phyloP scores from a whole-genome alignment of 192 early-diverging fungal genomes.

The Entomortierella chlamydospora region DNA sequence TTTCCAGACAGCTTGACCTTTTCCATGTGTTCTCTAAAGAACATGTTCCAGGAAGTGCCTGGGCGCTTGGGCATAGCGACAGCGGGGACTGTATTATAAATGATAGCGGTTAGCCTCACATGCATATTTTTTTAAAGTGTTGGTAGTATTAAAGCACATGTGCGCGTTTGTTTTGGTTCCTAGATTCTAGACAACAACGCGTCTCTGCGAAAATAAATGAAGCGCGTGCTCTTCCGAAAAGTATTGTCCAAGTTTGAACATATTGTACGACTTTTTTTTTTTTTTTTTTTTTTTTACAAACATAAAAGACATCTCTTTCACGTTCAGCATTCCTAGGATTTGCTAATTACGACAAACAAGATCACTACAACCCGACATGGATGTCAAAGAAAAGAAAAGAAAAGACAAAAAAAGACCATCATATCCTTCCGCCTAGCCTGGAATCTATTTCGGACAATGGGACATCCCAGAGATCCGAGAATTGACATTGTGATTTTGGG shows the following conservation, averaged over 20 bases:
- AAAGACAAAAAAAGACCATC: neutral
- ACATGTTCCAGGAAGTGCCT: slow-evolving; percentile 53
- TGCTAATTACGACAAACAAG: too few relatives aligned
- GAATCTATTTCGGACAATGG: too few relatives aligned
- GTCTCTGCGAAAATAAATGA: slow-evolving; percentile 1
- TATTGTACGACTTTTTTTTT: neutral
- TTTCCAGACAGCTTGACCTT: slow-evolving; percentile 39
- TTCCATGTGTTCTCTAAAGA: slow-evolving; percentile 53
- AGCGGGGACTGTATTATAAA: slow-evolving; percentile 21
- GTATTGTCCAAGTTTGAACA: too few relatives aligned
- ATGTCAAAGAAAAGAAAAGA: neutral
- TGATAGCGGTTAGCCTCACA: neutral
- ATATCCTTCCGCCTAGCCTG: too few relatives aligned
- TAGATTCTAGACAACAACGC: neutral
- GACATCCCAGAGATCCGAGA: too few relatives aligned
- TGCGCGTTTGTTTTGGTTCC: neutral
- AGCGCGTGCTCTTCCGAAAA: slow-evolving; percentile 1
- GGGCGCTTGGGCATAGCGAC: slow-evolving; percentile 48
- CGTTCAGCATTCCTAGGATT: too few relatives aligned
- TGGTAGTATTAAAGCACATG: neutral
- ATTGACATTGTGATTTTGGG: too few relatives aligned
- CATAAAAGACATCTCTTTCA: neutral
- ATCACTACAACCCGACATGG: too few relatives aligned
- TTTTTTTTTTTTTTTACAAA: too few relatives aligned
- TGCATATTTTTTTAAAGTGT: too few relatives aligned